These are phyloP conservation scores for Tetracladium setigerum DNA, from an alignment of 495 filamentous ascomycete species.

Conservation along the genomic window DNA sequence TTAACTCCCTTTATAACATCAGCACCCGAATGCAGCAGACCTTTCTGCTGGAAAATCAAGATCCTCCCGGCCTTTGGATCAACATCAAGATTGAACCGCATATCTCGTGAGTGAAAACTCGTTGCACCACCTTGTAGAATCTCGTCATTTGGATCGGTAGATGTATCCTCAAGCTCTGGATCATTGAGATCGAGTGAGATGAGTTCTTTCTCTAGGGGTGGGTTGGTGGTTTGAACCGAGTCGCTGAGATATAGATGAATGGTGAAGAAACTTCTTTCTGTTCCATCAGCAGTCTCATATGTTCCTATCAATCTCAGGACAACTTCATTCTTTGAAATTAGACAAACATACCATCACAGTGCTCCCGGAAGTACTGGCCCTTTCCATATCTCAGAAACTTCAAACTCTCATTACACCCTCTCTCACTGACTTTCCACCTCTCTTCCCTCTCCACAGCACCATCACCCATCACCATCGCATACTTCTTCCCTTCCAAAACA, in stretches of 20 bases:
- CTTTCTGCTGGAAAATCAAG: slow-evolving; percentile 68
- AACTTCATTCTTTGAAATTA: background rate
- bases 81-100: slow-evolving; percentile 47
- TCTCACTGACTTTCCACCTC: slow-evolving; percentile 41
- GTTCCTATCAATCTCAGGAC: slow-evolving; percentile 46
- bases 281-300: slow-evolving; percentile 52
- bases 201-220: slow-evolving; percentile 9
- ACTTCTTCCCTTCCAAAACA: slow-evolving; percentile 8
- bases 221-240: slow-evolving; percentile 29
- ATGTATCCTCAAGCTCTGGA: no score
- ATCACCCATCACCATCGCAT: slow-evolving; percentile 2
- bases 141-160: slow-evolving; percentile 2
- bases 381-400: slow-evolving; percentile 71
- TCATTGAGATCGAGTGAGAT: no score
- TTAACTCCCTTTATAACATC: slow-evolving; percentile 66
- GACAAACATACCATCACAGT: slow-evolving; percentile 30
- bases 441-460: slow-evolving; percentile 21
- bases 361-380: slow-evolving; percentile 62
- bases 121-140: slow-evolving; percentile 56
- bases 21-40: slow-evolving; percentile 65
- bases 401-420: slow-evolving; percentile 66
- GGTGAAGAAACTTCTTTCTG: slow-evolving; percentile 60
- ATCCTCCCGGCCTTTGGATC: slow-evolving; percentile 63
- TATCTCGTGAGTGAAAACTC: slow-evolving; percentile 47
- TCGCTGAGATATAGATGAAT: slow-evolving; percentile 80